Evolutionary conservation across 2,329 filamentous ascomycete genomes (phyloP), one percentile per base, ranked within the genome.

Genomic region (Alternaria sp.): DNA sequence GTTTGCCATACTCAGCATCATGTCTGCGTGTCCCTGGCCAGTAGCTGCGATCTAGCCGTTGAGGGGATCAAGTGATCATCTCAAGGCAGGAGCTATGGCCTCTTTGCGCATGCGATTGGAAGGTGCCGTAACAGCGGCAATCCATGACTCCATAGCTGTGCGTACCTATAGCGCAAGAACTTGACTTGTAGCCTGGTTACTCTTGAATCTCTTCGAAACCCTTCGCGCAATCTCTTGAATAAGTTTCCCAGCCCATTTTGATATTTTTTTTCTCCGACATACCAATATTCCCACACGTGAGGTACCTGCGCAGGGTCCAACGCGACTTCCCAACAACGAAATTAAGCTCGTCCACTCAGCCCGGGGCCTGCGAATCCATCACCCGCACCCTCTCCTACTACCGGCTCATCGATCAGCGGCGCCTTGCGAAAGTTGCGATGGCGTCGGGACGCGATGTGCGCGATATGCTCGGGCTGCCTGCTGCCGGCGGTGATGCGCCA

Each of bases 381-480:
- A 64, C 63, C 68, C 54, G 62, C 66, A 60, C 57, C 61, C 44
- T 54, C 61, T 66, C 44, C 55, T 59, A 61, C 41, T 56, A 53
- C 54, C 66, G 58, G 57, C 60, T 58, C 63, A 54, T 65, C 61
- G 59, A 64, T 65, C 54, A 65, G 64, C 65, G 66, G 61, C 67
- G 49, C 56, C 52, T 52, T 61, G 51, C 61, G 47, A 61, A 53
- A 58, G 49, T 62, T 66, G 67, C 70, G 65, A 79, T 79, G 76
- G 74, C 76, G 61, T 74, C 75, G 51, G 72, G 75, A 63, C 74
- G 77, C 66, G 93, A 96, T 84, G 88, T 96, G 70, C 92, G 91
- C 81, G 93, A 96, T 78, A 92, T 96, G 75, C 88, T 96, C 74
- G 92, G 94, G 78, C 84, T 96, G 76, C 89, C 88, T 69, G 89